phyloP scores from a whole-genome alignment of 176 grass and related monocot genomes.

The Bonia amplexicaulis region DNA sequence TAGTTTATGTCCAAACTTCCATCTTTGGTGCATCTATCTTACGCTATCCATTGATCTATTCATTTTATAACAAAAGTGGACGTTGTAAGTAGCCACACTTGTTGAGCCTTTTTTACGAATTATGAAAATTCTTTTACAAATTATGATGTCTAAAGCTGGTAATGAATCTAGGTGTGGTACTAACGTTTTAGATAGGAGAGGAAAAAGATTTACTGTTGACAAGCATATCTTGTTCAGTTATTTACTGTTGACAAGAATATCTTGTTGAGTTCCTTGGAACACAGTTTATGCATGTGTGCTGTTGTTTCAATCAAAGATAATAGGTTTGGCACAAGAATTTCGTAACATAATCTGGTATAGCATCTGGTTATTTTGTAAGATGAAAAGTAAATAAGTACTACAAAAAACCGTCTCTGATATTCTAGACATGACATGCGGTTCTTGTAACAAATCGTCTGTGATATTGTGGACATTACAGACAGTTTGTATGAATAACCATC shows the following conservation, averaged over 20 bases:
- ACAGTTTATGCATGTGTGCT: background rate
- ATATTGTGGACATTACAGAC: no score
- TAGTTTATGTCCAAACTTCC: no score
- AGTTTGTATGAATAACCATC: no score
- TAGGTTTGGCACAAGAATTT: background rate
- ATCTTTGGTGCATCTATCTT: slow-evolving; percentile 21
- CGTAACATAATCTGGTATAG: background rate
- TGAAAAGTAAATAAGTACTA: background rate
- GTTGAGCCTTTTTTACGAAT: background rate
- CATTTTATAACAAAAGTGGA: background rate
- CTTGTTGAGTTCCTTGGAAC: background rate
- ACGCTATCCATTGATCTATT: slow-evolving; percentile 15
- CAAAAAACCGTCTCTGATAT: no score
- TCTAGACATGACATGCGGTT: no score
- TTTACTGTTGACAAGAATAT: background rate
- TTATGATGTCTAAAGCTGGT: background rate
- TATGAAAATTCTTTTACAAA: background rate
- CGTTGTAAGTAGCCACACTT: background rate
- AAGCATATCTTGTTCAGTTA: background rate
- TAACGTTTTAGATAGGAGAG: background rate
- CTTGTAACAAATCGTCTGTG: no score
- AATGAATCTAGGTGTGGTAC: background rate
- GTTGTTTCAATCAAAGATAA: background rate
- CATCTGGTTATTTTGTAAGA: background rate
- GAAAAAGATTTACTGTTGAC: background rate